Evolutionary conservation across 257 asterid species (phyloP).

Genomic region (Echium plantagineum): DNA sequence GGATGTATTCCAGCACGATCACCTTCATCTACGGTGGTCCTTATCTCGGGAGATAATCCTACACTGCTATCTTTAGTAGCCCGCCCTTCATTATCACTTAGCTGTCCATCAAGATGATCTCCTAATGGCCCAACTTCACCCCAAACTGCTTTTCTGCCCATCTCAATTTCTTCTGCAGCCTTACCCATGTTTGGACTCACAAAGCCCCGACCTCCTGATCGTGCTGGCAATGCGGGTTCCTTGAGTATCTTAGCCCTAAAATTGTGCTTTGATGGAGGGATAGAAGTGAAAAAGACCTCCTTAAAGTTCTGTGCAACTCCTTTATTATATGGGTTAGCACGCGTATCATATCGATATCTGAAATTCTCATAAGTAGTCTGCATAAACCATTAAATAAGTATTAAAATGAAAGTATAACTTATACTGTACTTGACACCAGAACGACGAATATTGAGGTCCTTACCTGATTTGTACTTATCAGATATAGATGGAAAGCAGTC

Average conservation of each 20-base stretch:
- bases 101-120: constrained; percentile 50
- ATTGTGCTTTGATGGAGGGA: constrained; percentile 69
- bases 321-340: constrained; percentile 85
- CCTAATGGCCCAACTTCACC: constrained; percentile 57
- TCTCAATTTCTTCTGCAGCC: constrained; percentile 65
- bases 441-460: constrained; percentile 3
- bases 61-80: constrained; percentile 38
- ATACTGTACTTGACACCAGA: neutral
- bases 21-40: constrained; percentile 71
- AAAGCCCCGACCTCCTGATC: constrained; percentile 59
- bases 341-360: constrained; percentile 79
- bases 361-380: constrained; percentile 97
- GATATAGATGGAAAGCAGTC: neutral
- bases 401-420: neutral
- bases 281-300: constrained; percentile 56
- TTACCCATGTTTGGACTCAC: constrained; percentile 91
- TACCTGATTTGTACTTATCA: neutral
- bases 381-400: constrained; percentile 11
- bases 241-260: constrained; percentile 62
- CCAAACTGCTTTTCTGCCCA: constrained; percentile 95
- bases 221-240: constrained; percentile 41
- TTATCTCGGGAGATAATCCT: constrained; percentile 63
- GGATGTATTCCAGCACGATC: constrained; percentile 81
- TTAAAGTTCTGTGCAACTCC: constrained; percentile 68
- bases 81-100: constrained; percentile 49